phyloP scores from a whole-genome alignment of 2,329 filamentous ascomycete genomes.

The Diplodia scrobiculata region DNA sequence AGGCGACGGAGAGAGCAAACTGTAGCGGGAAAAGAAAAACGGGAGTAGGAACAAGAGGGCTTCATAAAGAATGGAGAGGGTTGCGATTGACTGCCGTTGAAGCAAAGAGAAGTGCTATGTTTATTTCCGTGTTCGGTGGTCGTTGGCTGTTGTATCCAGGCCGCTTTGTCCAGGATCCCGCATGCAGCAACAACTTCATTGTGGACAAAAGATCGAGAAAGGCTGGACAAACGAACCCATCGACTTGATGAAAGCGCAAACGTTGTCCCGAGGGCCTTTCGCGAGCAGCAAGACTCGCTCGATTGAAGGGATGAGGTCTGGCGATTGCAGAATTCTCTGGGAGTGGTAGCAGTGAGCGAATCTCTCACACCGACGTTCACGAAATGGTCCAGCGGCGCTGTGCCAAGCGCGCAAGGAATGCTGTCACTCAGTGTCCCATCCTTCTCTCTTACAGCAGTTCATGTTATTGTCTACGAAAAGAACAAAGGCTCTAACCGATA shows the following conservation, averaged over 20 bases:
- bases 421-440: neutral
- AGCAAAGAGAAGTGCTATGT: neutral
- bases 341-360: too few species aligned
- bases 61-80: constrained; percentile 3
- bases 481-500: neutral
- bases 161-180: constrained; percentile 2
- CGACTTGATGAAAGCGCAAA: neutral
- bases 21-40: neutral
- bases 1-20: neutral
- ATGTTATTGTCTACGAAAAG: neutral
- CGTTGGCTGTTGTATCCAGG: neutral
- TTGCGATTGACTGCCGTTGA: neutral
- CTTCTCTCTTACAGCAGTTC: neutral
- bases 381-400: neutral
- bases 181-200: constrained; percentile 11
- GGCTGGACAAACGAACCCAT: neutral
- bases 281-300: neutral
- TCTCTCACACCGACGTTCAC: too few species aligned
- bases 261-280: neutral
- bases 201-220: neutral
- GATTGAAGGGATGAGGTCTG: too few species aligned
- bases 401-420: neutral
- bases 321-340: too few species aligned
- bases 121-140: constrained; percentile 4
- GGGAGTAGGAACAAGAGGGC: neutral